These are phyloP conservation scores for Parathielavia appendiculata DNA, from an alignment of 495 filamentous ascomycete genomes.

Conservation along the genomic window DNA sequence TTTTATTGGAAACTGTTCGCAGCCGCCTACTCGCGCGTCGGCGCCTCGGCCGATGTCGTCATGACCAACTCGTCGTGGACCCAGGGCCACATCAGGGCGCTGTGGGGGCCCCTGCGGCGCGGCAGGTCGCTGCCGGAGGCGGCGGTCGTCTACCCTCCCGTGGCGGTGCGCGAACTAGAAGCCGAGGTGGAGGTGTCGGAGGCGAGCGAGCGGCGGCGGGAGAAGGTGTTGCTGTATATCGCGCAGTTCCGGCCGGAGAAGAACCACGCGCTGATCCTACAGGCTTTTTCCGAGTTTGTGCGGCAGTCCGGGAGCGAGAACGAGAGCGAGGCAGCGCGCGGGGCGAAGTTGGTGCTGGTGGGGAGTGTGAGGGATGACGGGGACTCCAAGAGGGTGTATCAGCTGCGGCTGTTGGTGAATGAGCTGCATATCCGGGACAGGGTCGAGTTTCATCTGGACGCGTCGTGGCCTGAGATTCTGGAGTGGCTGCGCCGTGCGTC, in stretches of 20 bases:
- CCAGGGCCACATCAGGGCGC: constrained; percentile 66
- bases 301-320: constrained; percentile 24
- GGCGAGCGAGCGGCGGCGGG: constrained; percentile 59
- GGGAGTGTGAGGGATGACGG: constrained; percentile 79
- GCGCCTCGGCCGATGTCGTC: constrained; percentile 76
- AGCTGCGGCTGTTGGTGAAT: constrained; percentile 80
- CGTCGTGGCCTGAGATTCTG: constrained; percentile 78
- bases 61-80: constrained; percentile 99
- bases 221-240: constrained; percentile 77
- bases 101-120: constrained; percentile 66
- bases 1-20: constrained; percentile 87
- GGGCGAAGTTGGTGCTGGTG: constrained; percentile 70
- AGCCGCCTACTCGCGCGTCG: constrained; percentile 70
- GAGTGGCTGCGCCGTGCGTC: constrained; percentile 66
- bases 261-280: constrained; percentile 79
- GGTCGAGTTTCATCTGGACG: constrained; percentile 84
- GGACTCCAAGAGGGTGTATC: constrained; percentile 84
- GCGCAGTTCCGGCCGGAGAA: constrained; percentile 97
- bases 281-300: constrained; percentile 71
- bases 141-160: constrained; percentile 82
- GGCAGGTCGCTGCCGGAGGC: neutral
- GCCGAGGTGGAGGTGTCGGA: constrained; percentile 61
- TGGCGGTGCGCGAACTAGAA: constrained; percentile 77
- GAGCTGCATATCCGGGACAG: constrained; percentile 78
- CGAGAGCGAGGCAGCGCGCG: constrained; percentile 38